These are phyloP conservation scores for Metarhizium anisopliae DNA, from an alignment of 2,329 filamentous ascomycete genomes.

Conservation along the genomic window DNA sequence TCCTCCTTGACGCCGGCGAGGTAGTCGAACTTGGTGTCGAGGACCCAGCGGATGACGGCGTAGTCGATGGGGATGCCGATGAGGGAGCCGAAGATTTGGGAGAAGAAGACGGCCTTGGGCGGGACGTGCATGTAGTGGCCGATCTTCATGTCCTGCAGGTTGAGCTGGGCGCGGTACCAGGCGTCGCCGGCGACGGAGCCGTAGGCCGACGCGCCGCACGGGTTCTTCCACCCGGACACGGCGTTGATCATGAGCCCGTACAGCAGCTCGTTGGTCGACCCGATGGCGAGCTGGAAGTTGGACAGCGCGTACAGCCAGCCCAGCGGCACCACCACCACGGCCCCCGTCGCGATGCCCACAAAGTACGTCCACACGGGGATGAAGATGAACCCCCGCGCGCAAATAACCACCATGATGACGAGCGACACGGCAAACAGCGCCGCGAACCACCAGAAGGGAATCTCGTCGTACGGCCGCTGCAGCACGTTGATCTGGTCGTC, in stretches of 20 bases:
- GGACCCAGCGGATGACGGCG: constrained; percentile 50
- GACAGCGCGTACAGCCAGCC: constrained; percentile 52
- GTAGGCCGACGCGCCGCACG: constrained; percentile 48
- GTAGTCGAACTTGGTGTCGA: constrained; percentile 47
- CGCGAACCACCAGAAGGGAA: constrained; percentile 50
- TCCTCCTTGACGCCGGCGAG: constrained; percentile 40
- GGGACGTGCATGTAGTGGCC: constrained; percentile 56
- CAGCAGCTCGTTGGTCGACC: constrained; percentile 49
- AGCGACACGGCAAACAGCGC: constrained; percentile 37
- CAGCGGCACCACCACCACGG: constrained; percentile 45
- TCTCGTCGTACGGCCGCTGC: constrained; percentile 47
- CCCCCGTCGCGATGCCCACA: constrained; percentile 45
- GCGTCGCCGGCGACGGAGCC: constrained; percentile 51
- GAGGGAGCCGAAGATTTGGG: constrained; percentile 49
- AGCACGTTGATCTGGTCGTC: constrained; percentile 50
- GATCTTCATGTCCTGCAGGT: constrained; percentile 56
- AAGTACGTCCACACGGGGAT: constrained; percentile 54
- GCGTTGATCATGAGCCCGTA: constrained; percentile 52
- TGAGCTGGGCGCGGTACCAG: constrained; percentile 49
- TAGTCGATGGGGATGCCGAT: constrained; percentile 54
- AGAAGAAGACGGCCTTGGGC: constrained; percentile 50
- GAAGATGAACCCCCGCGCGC: constrained; percentile 42
- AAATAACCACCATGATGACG: constrained; percentile 40
- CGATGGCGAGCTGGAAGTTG: constrained; percentile 43
- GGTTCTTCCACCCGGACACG: constrained; percentile 41